Conservation (phyloP, 31 red algal species). For the Porphyra umbilicalis region DNA sequence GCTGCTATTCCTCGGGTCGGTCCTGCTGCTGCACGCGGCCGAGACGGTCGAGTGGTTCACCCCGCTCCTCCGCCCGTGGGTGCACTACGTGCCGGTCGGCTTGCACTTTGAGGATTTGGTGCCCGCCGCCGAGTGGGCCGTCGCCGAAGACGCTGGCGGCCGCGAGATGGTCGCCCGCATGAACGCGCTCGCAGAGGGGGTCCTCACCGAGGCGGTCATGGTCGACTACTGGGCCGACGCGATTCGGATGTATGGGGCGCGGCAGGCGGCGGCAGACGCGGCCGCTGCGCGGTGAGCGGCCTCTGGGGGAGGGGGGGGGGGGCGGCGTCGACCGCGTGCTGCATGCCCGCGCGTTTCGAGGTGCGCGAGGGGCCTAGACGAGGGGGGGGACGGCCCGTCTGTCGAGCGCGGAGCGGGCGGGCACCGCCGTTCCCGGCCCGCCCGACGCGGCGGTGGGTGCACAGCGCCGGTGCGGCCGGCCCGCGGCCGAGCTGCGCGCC, state of each 20-base stretch:
- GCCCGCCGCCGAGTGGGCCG: constrained; percentile 30
- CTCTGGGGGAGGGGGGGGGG: not conserved
- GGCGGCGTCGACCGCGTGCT: not conserved
- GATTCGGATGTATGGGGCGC: constrained; percentile 15
- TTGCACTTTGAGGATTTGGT: constrained; percentile 43
- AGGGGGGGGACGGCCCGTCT: not conserved
- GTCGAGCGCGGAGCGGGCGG: not conserved
- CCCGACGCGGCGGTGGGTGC: no score
- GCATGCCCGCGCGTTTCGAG: no score
- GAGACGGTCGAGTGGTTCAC: constrained; percentile 65
- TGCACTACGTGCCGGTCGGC: constrained; percentile 40
- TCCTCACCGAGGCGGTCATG: constrained; percentile 47
- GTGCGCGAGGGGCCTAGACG: not conserved
- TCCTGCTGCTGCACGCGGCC: constrained; percentile 31
- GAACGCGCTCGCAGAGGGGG: constrained; percentile 46
- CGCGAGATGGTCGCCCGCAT: constrained; percentile 24
- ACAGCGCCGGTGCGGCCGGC: no score
- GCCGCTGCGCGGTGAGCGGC: no score
- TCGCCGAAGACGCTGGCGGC: constrained; percentile 13
- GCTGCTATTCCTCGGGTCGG: constrained; percentile 47
- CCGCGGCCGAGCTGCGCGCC: no score
- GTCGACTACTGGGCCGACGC: constrained; percentile 43
- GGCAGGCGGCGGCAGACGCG: constrained; percentile 21
- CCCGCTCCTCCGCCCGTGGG: constrained; percentile 52
- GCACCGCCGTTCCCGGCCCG: no score